These are phyloP conservation scores for Penicillium sp. DNA, from an alignment of 2,329 filamentous ascomycete genomes.

Conservation along the genomic window DNA sequence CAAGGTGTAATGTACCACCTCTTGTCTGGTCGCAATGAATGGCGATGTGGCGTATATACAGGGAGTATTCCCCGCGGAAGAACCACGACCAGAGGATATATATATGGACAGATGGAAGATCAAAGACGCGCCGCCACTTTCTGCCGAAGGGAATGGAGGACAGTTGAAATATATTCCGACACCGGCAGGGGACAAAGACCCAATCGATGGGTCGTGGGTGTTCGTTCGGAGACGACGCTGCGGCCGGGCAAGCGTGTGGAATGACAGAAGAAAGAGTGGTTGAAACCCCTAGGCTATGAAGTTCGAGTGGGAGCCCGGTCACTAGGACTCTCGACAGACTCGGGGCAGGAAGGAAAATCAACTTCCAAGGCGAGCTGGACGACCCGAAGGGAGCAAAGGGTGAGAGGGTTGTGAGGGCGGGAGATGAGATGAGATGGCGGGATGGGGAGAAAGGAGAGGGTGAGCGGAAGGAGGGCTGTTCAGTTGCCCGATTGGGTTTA, in stretches of 20 bases:
- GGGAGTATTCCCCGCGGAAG: not conserved
- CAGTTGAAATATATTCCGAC: conserved; percentile 13
- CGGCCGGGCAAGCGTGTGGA: conserved; percentile 31
- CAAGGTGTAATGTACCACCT: not conserved
- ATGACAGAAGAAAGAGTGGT: conserved; percentile 15
- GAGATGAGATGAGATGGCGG: conserved; percentile 4
- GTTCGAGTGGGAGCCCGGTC: conserved; percentile 11
- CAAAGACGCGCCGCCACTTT: conserved; percentile 19
- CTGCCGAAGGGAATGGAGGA: conserved; percentile 1
- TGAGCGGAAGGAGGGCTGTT: conserved; percentile 26
- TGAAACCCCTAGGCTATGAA: conserved; percentile 11
- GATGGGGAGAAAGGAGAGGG: conserved; percentile 17
- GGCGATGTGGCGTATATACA: not conserved
- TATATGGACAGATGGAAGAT: conserved; percentile 15
- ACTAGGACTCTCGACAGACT: conserved; percentile 16
- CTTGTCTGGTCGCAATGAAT: conserved; percentile 1
- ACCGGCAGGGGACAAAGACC: conserved; percentile 17
- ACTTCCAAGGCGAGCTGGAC: conserved; percentile 13
- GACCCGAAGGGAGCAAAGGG: conserved; percentile 4
- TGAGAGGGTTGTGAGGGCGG: conserved; percentile 1
- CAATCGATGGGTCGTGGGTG: conserved; percentile 15
- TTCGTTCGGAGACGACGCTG: conserved; percentile 29
- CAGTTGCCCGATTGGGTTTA: conserved; percentile 21
- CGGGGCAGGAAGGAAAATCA: conserved; percentile 9
- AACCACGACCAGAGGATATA: conserved; percentile 2